Evolutionary conservation across 441 rosid species (phyloP), one percentile per base, ranked within the genome.

Genomic region (Pelargonium cotyledonis): DNA sequence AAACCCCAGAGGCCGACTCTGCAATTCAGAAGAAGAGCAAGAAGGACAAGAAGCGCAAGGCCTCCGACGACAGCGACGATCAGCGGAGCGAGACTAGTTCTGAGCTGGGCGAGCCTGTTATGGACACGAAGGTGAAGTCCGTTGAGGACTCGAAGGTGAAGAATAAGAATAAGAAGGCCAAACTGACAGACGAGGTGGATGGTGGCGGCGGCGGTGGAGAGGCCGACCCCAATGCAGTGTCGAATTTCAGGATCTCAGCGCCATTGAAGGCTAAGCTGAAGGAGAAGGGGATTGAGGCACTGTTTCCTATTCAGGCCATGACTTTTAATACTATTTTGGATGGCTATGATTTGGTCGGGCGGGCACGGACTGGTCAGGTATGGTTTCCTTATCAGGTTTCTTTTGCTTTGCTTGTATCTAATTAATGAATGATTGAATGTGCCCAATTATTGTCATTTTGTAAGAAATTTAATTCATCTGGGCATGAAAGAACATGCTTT

Each of bases 291-390:
- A 95, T 92, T 3, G 90, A 86, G 80, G 75, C 91, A 0, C 73
- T 95, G 74, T 95, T 95, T 58, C 97, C 98, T 0, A 95, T 95
- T 80, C 98, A 92, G 73, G 97, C 99, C 26, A 77, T 68, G 75
- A 95, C 98, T 0, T 95, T 92, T 66, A 79, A 84, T 66, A 89
- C 79, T 78, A 73, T 95, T 75, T 84, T 86, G 10, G 86, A 84
- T 62, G 99, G 98, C 16, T 81, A 81, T 73, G 99, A 95, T 73
- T 81, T 95, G 81, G 95, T 95, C 61, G 97, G 97, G 4, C 82
- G 97, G 1, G 97, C 98, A 12, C 92, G 96, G 5, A 94, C 98
- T 49, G 99, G 98, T 64, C 98, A 92, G 97, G 97, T 90, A 76
- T 41, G 41, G 2, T 64, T 35, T 35, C 40, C 40, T 35, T 31